A percentile compares a stretch with the other conserved stretches of the same genome.
Evolutionary conservation across 2,329 filamentous ascomycete genomes (phyloP).

Genomic region (Pyricularia sp.): DNA sequence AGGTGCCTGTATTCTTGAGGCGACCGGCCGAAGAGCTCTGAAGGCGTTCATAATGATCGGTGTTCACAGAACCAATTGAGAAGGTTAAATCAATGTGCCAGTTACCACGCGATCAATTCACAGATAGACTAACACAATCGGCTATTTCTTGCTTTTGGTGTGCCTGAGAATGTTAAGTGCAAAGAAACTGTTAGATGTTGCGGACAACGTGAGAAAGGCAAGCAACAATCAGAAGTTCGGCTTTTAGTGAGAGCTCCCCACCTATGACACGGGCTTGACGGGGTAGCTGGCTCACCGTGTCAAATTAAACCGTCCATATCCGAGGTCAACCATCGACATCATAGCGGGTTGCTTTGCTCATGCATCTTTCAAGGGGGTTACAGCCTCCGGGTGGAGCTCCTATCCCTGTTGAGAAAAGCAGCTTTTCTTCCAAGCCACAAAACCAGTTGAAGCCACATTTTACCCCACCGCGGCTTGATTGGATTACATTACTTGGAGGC

Average conservation of each 20-base stretch:
- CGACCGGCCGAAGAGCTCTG: conserved; percentile 50
- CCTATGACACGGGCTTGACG: not conserved
- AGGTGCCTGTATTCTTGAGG: conserved; percentile 48
- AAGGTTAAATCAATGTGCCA: not conserved
- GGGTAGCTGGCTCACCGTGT: not conserved
- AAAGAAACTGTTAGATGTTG: not conserved
- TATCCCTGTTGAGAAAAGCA: not conserved
- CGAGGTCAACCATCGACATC: conserved; percentile 6
- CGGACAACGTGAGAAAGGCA: not conserved
- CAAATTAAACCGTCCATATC: conserved; percentile 12
- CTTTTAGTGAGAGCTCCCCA: not conserved
- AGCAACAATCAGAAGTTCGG: not conserved
- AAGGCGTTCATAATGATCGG: conserved; percentile 37
- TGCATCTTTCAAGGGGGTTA: not conserved
- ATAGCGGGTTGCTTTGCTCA: not conserved
- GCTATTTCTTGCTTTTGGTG: not conserved
- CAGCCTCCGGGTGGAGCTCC: not conserved
- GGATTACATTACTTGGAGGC: not conserved
- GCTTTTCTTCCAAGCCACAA: not conserved
- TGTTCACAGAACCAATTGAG: not conserved
- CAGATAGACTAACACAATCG: not conserved
- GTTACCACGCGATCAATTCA: not conserved
- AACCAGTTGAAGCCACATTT: not conserved
- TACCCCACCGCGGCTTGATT: not conserved
- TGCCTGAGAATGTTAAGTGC: not conserved